A percentile compares a stretch with the other conserved stretches of the same genome.
phyloP scores from a whole-genome alignment of 2,329 filamentous ascomycete genomes.

The Colletotrichum sublineola region DNA sequence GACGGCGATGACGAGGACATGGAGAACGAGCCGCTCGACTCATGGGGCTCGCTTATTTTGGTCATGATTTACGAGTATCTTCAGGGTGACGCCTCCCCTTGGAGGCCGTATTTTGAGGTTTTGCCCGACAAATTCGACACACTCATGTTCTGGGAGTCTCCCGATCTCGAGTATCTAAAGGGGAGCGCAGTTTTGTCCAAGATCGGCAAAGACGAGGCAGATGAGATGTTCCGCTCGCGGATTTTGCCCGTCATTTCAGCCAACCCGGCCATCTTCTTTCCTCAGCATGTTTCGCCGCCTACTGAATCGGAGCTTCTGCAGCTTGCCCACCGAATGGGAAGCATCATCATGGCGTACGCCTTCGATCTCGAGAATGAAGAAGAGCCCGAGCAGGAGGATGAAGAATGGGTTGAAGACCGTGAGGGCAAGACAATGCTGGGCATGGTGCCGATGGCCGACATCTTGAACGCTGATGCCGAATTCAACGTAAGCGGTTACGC shows the following conservation, averaged over 20 bases:
- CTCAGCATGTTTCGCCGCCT: conserved; percentile 49
- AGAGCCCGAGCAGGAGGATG: conserved; percentile 70
- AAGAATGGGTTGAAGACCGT: conserved; percentile 75
- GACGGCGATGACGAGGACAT: conserved; percentile 48
- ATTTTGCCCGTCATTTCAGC: conserved; percentile 65
- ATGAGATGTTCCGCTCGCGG: conserved; percentile 73
- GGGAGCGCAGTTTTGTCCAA: conserved; percentile 82
- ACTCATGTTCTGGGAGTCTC: conserved; percentile 87
- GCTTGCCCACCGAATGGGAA: conserved; percentile 84
- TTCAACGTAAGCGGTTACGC: conserved; percentile 74
- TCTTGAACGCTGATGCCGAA: conserved; percentile 89
- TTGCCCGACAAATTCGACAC: conserved; percentile 82
- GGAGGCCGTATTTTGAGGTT: conserved; percentile 83
- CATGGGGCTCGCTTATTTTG: conserved; percentile 75
- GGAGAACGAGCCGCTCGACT: conserved; percentile 60
- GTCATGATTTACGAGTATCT: conserved; percentile 83
- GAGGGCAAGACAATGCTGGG: conserved; percentile 75
- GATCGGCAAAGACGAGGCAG: conserved; percentile 80
- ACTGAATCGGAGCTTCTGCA: conserved; percentile 61
- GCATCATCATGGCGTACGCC: conserved; percentile 91
- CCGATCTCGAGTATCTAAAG: conserved; percentile 79
- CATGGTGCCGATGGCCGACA: conserved; percentile 92
- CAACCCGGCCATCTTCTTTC: conserved; percentile 62
- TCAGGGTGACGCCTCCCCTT: conserved; percentile 71
- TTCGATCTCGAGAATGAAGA: conserved; percentile 80